Percentiles rank a stretch among this genome's conserved stretches.
Evolutionary conservation across 2,329 filamentous ascomycete species (phyloP).

Genomic region (Talaromyces albobiverticillius): DNA sequence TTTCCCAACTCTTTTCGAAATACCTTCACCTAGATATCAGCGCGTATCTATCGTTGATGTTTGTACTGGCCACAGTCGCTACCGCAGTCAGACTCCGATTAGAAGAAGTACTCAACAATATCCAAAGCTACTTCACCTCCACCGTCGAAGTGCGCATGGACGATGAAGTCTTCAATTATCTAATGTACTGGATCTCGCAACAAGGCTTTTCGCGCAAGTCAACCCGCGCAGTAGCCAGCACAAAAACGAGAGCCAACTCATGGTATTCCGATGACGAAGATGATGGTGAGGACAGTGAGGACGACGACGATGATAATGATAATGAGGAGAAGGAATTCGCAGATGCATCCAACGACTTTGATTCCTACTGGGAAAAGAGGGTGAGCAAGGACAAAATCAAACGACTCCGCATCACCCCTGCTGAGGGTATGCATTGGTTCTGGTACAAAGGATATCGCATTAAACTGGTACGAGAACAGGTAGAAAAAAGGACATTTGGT

Average conservation of each 20-base stretch:
- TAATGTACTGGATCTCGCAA: conserved; percentile 66
- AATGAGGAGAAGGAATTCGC: conserved; percentile 40
- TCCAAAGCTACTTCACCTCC: conserved; percentile 60
- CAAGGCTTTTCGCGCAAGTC: conserved; percentile 61
- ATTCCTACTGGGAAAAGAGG: conserved; percentile 42
- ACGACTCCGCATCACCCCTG: conserved; percentile 58
- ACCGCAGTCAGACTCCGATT: conserved; percentile 55
- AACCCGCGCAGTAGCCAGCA: conserved; percentile 64
- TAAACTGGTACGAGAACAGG: conserved; percentile 27
- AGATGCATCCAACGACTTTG: conserved; percentile 39
- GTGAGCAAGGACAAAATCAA: conserved; percentile 36
- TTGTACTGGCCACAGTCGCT: conserved; percentile 49
- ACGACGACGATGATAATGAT: conserved; percentile 27
- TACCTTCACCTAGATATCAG: conserved; percentile 13
- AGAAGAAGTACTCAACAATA: conserved; percentile 46
- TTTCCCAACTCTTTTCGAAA: conserved; percentile 39
- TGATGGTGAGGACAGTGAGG: conserved; percentile 8
- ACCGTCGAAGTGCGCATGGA: conserved; percentile 65
- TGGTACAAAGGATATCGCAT: conserved; percentile 61
- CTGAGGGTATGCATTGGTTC: conserved; percentile 66
- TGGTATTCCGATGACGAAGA: conserved; percentile 18
- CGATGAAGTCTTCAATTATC: conserved; percentile 70
- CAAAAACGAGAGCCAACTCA: conserved; percentile 48
- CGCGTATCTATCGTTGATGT: conserved; percentile 58
- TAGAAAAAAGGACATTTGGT: conserved; percentile 21